Base-by-base conservation (phyloP, 148 eudicot genomes). In the Silene uniflora region DNA sequence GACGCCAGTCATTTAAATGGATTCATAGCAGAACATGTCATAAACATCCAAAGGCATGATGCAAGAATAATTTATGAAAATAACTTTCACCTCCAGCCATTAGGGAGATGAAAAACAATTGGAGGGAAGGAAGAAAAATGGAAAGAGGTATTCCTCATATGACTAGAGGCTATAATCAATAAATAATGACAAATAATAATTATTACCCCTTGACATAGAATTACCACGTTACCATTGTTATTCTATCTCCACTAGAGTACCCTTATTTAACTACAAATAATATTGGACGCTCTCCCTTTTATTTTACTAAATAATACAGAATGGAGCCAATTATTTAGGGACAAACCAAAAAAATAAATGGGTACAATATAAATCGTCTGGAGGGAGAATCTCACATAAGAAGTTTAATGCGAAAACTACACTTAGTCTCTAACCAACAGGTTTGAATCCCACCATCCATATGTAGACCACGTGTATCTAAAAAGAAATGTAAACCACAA, bases 1-100 rank as follows among this genome's bases (percentile, higher is more conserved):
- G 44, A 65, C 69, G 16, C 69, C n/a, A 16, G 19, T 29, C 69
- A 65, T 65, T 27, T 32, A 65, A 25, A 64, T 64, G n/a, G 11
- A 63, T 6, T 63, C 67, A 63, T 25, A 63, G 16, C 23, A 19
- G 24, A 62, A 24, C 5, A 12, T 62, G 25, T 21, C 16, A 18
- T n/a, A 59, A 59, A n/a, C 10, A 59, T 59, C 62, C 10, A 19
- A 19, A 19, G 62, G 62, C 62, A 59, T 6, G 25, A 59, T 59
- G 10, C 24, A 59, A 22, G 1, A 59, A 21, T 59, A 59, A n/a
- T 59, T 59, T n/a, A 59, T 7, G 10, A 19, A 59, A 59, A 59
- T 59, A 59, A 64, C 67, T 64, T 14, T 64, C 8, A 27, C 27
- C 67, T 27, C 42, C 42, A 23, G 68, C 68, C 32, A 64, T 29